A percentile compares a stretch with the other conserved stretches of the same genome.
Conservation (phyloP, 148 eudicot species). For the Vaccinium vitisidaea region DNA sequence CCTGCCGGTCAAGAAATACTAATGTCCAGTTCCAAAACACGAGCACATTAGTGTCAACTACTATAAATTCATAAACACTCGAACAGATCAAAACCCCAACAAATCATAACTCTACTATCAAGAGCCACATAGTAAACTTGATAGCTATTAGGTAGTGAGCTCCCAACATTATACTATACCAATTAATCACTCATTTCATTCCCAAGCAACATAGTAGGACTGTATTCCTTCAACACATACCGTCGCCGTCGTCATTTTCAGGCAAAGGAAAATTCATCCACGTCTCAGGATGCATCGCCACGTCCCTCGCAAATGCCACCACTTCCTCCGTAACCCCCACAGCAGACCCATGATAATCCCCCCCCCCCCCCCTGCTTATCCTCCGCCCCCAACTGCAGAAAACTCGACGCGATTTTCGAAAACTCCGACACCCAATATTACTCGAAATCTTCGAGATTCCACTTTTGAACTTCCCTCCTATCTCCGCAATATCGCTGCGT, state of each 20-base stretch:
- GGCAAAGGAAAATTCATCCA: conserved; percentile 93
- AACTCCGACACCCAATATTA: conserved; percentile 65
- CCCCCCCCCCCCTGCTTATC: conserved; percentile 40
- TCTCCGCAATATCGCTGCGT: conserved; percentile 70
- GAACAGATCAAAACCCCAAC: not conserved
- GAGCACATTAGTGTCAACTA: not conserved
- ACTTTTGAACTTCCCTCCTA: conserved; percentile 70
- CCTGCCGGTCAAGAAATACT: no score
- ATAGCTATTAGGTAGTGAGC: no score
- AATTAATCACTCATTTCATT: no score
- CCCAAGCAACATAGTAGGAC: no score
- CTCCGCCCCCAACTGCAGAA: conserved; percentile 57
- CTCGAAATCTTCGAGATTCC: conserved; percentile 75
- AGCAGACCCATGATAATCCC: conserved; percentile 34
- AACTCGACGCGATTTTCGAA: conserved; percentile 69
- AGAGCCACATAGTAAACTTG: conserved; percentile 7
- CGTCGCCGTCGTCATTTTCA: conserved; percentile 53
- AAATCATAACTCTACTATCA: not conserved
- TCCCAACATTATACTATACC: no score
- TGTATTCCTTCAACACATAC: conserved; percentile 1
- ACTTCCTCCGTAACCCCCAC: conserved; percentile 87
- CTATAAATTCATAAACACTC: not conserved
- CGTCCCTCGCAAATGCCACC: conserved; percentile 62
- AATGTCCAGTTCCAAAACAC: no score
- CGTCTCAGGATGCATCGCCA: conserved; percentile 89